Evolutionary conservation across 179 eudicot genomes (phyloP), one percentile per base, ranked within the genome.

Genomic region (Silene vulgaris): DNA sequence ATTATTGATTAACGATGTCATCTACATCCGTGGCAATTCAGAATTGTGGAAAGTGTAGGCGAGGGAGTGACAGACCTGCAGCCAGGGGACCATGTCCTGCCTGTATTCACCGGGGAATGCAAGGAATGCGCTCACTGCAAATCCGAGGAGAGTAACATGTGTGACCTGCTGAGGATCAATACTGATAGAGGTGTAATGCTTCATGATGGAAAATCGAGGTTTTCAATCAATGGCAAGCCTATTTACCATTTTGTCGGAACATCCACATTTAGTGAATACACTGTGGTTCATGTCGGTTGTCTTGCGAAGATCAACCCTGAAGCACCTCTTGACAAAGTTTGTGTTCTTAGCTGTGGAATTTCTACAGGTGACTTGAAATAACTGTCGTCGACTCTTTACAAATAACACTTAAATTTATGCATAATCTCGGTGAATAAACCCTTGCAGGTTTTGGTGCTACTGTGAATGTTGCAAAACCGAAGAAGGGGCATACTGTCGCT

Each of bases 401-500:
- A 56, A 54, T 32, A 3, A 32, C 37, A 3, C 37, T 8, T 37
- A 1, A 37, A 23, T 0, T 23, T 23, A 37, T n/a, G 43, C 43
- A 37, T 37, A 37, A 6, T 6, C 43, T 37, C 4, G 8, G 71
- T 67, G 43, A n/a, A 8, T 50, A 14, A 45, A 16, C 19, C 26
- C 8, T 45, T 71, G 16, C 67, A 85, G 88, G 88, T 54, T 83
- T 85, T 81, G 88, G 88, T 67, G 88, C 88, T 12, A 79, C 85
- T 76, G 81, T 83, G 72, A 85, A 83, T 85, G 88, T 83, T 56
- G 88, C 88, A 17, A 85, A 79, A 65, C 88, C 88, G 26, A 81
- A 81, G 78, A 83, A 81, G 80, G 88, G 88, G 5, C 85, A 84
- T 0, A 83, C 81, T 19, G 86, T 85, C n/a, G 88, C 86, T 13